phyloP scores from a whole-genome alignment of 805 yeast species.

The Jamesozyma spencerorum region DNA sequence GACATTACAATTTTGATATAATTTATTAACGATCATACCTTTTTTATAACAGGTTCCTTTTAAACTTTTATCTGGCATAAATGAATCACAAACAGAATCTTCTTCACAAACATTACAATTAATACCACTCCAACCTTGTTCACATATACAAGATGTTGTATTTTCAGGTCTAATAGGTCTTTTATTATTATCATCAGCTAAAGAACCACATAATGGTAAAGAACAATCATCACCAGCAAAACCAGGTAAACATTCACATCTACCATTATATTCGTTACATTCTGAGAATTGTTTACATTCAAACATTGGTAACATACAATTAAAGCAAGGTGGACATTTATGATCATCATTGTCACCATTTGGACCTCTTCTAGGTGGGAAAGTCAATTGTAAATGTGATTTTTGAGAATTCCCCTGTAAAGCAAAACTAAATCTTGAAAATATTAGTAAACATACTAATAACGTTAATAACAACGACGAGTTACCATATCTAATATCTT shows the following conservation, averaged over 20 bases:
- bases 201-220: slow-evolving; percentile 76
- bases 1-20: slow-evolving; percentile 89
- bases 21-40: slow-evolving; percentile 71
- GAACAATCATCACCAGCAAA: slow-evolving; percentile 92
- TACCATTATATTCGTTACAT: slow-evolving; percentile 84
- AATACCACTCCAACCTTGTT: slow-evolving; percentile 86
- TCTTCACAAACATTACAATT: slow-evolving; percentile 79
- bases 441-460: too few relatives aligned
- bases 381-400: not conserved
- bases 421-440: too few relatives aligned
- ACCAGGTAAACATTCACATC: slow-evolving; percentile 87
- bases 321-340: slow-evolving; percentile 85
- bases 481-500: too few relatives aligned
- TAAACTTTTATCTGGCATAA: slow-evolving; percentile 72
- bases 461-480: too few relatives aligned
- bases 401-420: too few relatives aligned
- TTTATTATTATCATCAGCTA: slow-evolving; percentile 35
- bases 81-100: slow-evolving; percentile 71
- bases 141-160: slow-evolving; percentile 54
- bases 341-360: slow-evolving; percentile 18
- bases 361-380: not conserved
- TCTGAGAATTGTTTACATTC: slow-evolving; percentile 81
- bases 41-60: slow-evolving; percentile 82
- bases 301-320: slow-evolving; percentile 85
- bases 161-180: slow-evolving; percentile 57